Evolutionary conservation across 2,329 filamentous ascomycete genomes (phyloP).

Genomic region (Ophiostoma perfectum): DNA sequence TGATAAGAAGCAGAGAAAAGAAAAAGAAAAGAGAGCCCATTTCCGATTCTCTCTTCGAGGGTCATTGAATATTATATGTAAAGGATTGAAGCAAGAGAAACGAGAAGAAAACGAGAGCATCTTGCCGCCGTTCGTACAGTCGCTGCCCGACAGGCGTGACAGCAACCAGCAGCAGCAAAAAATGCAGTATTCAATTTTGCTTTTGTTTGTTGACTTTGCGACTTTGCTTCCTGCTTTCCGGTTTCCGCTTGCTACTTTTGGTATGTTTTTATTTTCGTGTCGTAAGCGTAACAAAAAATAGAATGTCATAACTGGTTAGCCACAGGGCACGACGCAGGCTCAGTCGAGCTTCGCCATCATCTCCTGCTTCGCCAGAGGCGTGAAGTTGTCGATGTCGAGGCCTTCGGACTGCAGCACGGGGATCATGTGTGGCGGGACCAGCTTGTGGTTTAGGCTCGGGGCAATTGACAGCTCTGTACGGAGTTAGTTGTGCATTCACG

Average conservation of each 20-base stretch:
- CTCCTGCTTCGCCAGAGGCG: conserved; percentile 83
- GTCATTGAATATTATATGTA: neutral
- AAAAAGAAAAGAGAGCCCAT: conserved; percentile 8
- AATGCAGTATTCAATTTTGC: conserved; percentile 7
- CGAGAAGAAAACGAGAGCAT: neutral
- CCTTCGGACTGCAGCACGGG: conserved; percentile 68
- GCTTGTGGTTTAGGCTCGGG: conserved; percentile 75
- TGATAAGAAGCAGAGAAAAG: neutral
- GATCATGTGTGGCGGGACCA: conserved; percentile 80
- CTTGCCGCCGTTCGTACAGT: neutral
- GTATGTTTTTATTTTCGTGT: conserved; percentile 17
- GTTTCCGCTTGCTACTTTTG: conserved; percentile 14
- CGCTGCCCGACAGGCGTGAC: neutral
- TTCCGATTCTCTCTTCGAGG: conserved; percentile 3
- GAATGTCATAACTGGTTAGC: conserved; percentile 1
- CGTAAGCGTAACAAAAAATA: conserved; percentile 16
- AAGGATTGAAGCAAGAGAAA: neutral
- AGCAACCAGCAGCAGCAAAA: neutral
- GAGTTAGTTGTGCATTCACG: neutral
- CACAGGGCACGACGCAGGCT: conserved; percentile 33
- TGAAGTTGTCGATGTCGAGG: conserved; percentile 90
- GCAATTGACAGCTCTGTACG: conserved; percentile 80
- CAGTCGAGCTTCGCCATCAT: conserved; percentile 98
- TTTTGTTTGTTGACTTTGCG: conserved; percentile 9
- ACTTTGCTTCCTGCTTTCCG: neutral